These are phyloP conservation scores for Saturnispora silvae DNA, from an alignment of 805 yeast species.

Conservation along the genomic window DNA sequence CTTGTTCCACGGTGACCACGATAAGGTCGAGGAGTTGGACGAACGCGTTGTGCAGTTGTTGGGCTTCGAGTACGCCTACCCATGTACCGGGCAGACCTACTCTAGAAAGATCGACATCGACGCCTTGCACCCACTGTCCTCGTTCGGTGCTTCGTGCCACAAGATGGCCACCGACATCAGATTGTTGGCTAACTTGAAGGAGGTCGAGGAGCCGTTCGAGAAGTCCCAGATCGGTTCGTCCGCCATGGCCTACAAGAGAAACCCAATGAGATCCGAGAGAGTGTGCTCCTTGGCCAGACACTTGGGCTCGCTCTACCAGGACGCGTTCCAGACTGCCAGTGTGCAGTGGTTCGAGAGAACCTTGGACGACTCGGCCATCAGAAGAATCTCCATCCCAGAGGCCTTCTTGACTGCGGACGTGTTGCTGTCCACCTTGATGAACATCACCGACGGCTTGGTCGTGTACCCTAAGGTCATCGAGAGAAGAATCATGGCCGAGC, in stretches of 20 bases:
- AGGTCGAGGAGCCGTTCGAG: conserved; percentile 97
- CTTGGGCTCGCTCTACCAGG: conserved; percentile 80
- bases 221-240: conserved; percentile 96
- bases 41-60: conserved; percentile 84
- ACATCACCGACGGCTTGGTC: conserved; percentile 90
- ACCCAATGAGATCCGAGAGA: conserved; percentile 98
- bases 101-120: conserved; percentile 97
- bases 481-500: conserved; percentile 86
- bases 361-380: conserved; percentile 93
- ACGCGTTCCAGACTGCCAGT: conserved; percentile 92
- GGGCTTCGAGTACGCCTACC: conserved; percentile 92
- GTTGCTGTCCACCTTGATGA: conserved; percentile 74
- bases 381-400: conserved; percentile 93
- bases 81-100: conserved; percentile 98
- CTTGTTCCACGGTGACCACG: conserved; percentile 93
- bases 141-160: conserved; percentile 93
- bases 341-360: conserved; percentile 99
- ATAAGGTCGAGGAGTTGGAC: conserved; percentile 87
- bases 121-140: conserved; percentile 81
- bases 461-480: conserved; percentile 98
- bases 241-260: conserved; percentile 99
- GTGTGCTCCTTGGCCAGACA: conserved; percentile 98
- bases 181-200: conserved; percentile 91
- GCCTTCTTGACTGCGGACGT: conserved; percentile 96
- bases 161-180: conserved; percentile 97